Base-by-base conservation (phyloP, 2,329 filamentous ascomycete genomes). In the Phaeosphaeriaceae sp. region DNA sequence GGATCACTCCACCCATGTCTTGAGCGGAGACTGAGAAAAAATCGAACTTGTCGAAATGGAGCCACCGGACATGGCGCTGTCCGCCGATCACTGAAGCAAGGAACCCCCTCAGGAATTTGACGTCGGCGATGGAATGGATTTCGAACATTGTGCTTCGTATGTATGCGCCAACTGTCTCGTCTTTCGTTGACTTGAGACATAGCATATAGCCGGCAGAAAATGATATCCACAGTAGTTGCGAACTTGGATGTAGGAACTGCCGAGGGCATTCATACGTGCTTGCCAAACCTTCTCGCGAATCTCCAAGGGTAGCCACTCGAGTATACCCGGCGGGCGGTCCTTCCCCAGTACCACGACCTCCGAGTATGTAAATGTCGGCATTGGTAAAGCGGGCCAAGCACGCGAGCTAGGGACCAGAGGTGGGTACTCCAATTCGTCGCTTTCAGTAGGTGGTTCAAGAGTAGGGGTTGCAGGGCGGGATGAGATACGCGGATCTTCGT, bases 51-150 rank as follows among this genome's bases (percentile, higher is more conserved):
- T 23, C 35, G 42, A 57, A 49, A 17, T 11, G 24, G 4, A 48
- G 55, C 19, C 30, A 17, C 24, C 49, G 55, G 4, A 57, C 30
- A 19, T 53, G 15, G 17, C 19, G 8, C 7, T n/a, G 13, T 1
- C 49, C 46, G 21, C 42, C 7, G 2, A 17, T 21, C 9, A 46
- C 21, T 13, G 46, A 44, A 35, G 46, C 30, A 21, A 53, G 19
- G 22, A 49, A 57, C 3, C n/a, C 32, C 6, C 43, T 26, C 58
- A 74, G 70, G 0, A 79, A 73, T 0, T 72, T 88, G 0, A 79
- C 84, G 42, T 78, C 83, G 0, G 85, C 83, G 1, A 84, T 88
- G 49, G 89, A 89, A 15, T 30, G 6, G 17, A 56, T 40, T 17
- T 32, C 23, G 42, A 52, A 56, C 4, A n/a, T 24, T 4, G 30